Conservation (phyloP, 192 early-diverging fungal genomes). For the Coemansia sp. region DNA sequence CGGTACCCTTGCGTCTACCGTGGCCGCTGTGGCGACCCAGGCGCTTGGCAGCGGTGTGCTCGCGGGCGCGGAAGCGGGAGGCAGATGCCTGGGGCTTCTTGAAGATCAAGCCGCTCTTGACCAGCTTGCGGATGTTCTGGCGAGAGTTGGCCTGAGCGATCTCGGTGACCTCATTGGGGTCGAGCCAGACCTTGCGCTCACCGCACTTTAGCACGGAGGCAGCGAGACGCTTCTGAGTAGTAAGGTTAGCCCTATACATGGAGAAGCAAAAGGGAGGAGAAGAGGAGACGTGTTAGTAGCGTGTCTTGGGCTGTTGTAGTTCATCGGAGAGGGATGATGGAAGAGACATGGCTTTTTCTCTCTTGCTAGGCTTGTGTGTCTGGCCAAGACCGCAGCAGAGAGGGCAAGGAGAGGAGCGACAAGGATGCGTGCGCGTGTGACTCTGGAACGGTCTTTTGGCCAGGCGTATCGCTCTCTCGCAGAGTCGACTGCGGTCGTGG, state of each 20-base stretch:
- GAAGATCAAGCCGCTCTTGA: conserved; percentile 97
- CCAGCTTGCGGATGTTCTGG: conserved; percentile 96
- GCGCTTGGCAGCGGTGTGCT: conserved; percentile 93
- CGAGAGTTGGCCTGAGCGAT: conserved; percentile 98
- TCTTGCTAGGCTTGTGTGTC: neutral
- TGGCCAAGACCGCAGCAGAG: neutral
- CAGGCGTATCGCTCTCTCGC: too few species aligned
- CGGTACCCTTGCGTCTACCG: conserved; percentile 94
- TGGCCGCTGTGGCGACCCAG: conserved; percentile 94
- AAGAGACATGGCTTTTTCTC: neutral
- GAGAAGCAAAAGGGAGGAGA: neutral
- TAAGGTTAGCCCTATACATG: conserved; percentile 67
- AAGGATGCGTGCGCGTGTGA: neutral
- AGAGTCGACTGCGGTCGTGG: neutral
- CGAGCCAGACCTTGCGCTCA: conserved; percentile 98
- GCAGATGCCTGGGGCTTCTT: conserved; percentile 85
- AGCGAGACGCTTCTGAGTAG: conserved; percentile 94
- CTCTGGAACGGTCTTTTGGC: conserved; percentile 2
- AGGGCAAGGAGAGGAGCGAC: neutral
- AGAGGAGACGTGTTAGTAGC: neutral
- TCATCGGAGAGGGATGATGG: too few species aligned
- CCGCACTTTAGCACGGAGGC: conserved; percentile 97
- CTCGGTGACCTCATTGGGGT: conserved; percentile 95
- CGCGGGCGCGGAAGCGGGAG: conserved; percentile 94
- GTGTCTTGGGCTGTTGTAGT: neutral